These are phyloP conservation scores for Fusarium udum DNA, from an alignment of 2,329 filamentous ascomycete genomes.

Conservation along the genomic window DNA sequence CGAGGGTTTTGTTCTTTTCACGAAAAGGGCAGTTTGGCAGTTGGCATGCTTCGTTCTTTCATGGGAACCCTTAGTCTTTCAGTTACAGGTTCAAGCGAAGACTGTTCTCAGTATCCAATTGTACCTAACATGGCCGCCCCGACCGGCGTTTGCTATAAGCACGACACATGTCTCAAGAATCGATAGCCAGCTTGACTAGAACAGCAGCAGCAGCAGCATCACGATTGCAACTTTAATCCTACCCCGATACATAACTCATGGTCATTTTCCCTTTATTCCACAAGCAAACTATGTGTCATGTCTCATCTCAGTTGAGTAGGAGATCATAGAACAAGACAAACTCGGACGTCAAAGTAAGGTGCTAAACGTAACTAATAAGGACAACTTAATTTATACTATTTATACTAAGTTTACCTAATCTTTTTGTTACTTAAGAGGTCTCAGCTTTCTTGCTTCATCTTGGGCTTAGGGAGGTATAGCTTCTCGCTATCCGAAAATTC, in stretches of 20 bases:
- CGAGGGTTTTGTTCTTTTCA: not conserved
- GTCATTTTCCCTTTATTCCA: not conserved
- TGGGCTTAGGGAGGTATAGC: not conserved
- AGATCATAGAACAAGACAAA: not conserved
- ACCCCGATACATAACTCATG: not conserved
- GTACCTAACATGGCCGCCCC: not conserved
- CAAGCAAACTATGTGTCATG: not conserved
- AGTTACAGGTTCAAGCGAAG: not conserved
- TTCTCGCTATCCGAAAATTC: constrained; percentile 1
- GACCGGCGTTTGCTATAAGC: not conserved
- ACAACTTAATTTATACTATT: not conserved
- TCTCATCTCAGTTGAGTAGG: not conserved
- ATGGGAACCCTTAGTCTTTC: not conserved
- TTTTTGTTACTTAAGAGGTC: not conserved
- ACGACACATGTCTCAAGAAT: not conserved
- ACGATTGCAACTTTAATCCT: not conserved
- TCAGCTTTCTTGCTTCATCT: not conserved
- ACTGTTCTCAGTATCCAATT: not conserved
- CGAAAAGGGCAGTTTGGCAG: not conserved
- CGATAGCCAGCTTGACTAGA: not conserved
- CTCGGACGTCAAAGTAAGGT: not conserved
- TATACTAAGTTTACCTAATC: not conserved
- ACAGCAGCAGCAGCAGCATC: not conserved
- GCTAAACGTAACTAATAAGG: not conserved
- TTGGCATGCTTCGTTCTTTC: not conserved